phyloP scores from a whole-genome alignment of 2,329 filamentous ascomycete species.

The Arthrinium phaeospermum region DNA sequence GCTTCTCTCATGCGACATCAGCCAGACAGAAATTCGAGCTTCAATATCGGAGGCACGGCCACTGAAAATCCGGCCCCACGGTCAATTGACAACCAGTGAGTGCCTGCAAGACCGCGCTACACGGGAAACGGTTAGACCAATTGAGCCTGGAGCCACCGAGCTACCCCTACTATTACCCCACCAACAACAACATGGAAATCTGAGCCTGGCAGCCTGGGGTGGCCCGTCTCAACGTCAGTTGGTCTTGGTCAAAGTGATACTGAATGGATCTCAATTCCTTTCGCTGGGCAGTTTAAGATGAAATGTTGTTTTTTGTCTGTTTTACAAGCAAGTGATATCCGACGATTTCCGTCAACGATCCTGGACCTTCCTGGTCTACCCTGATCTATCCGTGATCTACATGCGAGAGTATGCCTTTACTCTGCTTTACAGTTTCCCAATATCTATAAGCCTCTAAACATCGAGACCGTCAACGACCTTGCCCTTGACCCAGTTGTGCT shows the following conservation, averaged over 20 bases:
- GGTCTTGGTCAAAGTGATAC: not conserved
- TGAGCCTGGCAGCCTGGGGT: not conserved
- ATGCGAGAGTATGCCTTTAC: conserved; percentile 25
- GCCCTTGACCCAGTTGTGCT: conserved; percentile 87
- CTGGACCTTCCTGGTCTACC: conserved; percentile 23
- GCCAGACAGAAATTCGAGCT: conserved; percentile 20
- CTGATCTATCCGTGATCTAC: conserved; percentile 25
- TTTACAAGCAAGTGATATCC: conserved; percentile 15
- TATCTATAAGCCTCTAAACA: conserved; percentile 59
- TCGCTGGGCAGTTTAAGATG: not conserved
- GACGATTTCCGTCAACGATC: conserved; percentile 3
- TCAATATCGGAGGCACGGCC: conserved; percentile 23
- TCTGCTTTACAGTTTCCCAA: conserved; percentile 24
- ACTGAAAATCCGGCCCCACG: conserved; percentile 20
- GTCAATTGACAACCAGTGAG: not conserved
- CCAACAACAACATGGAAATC: not conserved
- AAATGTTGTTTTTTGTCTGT: conserved; percentile 20
- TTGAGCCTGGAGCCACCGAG: not conserved
- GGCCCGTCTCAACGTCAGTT: not conserved
- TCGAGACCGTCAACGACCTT: conserved; percentile 84
- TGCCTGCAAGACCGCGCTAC: not conserved
- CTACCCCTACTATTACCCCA: conserved; percentile 1
- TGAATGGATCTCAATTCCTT: too few relatives aligned
- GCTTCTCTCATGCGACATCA: not conserved
- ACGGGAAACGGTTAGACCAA: not conserved